These are phyloP conservation scores for Boletus semigastroideus DNA, from an alignment of 1,284 basidiomycete genomes.

Conservation along the genomic window DNA sequence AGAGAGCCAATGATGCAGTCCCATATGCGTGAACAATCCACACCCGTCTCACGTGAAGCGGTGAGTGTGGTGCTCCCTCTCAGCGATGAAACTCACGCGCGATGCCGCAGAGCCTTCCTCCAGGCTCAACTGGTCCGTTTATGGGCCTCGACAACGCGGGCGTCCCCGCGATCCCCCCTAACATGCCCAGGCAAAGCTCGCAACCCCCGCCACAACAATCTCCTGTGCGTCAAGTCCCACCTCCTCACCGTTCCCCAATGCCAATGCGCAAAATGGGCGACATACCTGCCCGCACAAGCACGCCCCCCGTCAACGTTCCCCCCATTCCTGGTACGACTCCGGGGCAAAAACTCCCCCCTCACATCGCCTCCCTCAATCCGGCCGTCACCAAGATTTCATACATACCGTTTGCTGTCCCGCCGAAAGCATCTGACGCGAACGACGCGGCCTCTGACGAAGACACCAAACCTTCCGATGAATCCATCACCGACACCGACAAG, in stretches of 20 bases:
- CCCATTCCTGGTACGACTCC: conserved; percentile 29
- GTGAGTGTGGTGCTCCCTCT: conserved; percentile 13
- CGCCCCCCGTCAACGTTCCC: conserved; percentile 23
- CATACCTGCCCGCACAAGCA: conserved; percentile 11
- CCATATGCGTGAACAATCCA: conserved; percentile 26
- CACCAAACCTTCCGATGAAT: conserved; percentile 22
- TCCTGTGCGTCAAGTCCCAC: conserved; percentile 19
- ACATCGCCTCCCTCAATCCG: conserved; percentile 34
- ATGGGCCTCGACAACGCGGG: conserved; percentile 23
- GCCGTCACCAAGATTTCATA: conserved; percentile 35
- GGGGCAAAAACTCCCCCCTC: conserved; percentile 35
- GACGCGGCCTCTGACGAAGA: conserved; percentile 26
- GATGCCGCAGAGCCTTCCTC: conserved; percentile 23
- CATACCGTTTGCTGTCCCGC: conserved; percentile 23
- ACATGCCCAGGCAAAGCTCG: conserved; percentile 22
- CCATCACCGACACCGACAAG: conserved; percentile 18
- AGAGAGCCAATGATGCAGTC: conserved; percentile 28
- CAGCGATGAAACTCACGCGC: conserved; percentile 2
- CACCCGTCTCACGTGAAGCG: conserved; percentile 25
- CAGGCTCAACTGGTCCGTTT: conserved; percentile 22
- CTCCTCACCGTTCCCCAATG: conserved; percentile 26
- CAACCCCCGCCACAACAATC: conserved; percentile 33
- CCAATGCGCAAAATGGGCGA: conserved; percentile 26
- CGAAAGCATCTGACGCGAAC: conserved; percentile 19
- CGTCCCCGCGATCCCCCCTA: conserved; percentile 14